phyloP scores from a whole-genome alignment of 1,139 yeast species.

The Zhuliangozyma blackwelliae region DNA sequence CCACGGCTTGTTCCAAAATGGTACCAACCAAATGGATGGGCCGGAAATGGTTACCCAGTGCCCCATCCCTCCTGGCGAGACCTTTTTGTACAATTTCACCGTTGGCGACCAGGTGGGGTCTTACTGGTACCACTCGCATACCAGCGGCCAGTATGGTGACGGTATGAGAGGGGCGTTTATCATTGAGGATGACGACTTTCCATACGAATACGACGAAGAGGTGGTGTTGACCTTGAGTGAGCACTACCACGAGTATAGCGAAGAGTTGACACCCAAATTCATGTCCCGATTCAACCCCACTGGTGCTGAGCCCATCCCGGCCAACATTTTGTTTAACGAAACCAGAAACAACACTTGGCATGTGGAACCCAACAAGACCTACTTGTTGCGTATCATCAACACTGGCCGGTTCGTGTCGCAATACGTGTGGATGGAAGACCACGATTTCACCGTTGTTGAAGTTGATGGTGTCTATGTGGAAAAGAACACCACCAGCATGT shows the following conservation, averaged over 20 bases:
- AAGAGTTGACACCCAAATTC: slow-evolving; percentile 43
- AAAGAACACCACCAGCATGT: slow-evolving; percentile 51
- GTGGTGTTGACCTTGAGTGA: slow-evolving; percentile 54
- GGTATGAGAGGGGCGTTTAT: slow-evolving; percentile 73
- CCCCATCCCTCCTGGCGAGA: slow-evolving; percentile 65
- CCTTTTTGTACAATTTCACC: slow-evolving; percentile 62
- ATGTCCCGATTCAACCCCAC: slow-evolving; percentile 68
- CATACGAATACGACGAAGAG: slow-evolving; percentile 61
- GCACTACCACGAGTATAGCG: slow-evolving; percentile 54
- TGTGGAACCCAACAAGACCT: slow-evolving; percentile 60
- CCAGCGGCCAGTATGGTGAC: slow-evolving; percentile 72
- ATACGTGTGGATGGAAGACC: slow-evolving; percentile 63
- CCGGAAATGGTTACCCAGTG: slow-evolving; percentile 76
- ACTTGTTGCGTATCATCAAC: slow-evolving; percentile 59
- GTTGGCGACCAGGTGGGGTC: slow-evolving; percentile 67
- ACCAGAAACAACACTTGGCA: slow-evolving; percentile 53
- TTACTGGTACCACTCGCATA: slow-evolving; percentile 82
- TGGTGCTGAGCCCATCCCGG: slow-evolving; percentile 80
- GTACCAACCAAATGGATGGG: slow-evolving; percentile 67
- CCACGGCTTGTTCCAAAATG: slow-evolving; percentile 70
- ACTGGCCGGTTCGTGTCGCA: slow-evolving; percentile 73
- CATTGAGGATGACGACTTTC: slow-evolving; percentile 58
- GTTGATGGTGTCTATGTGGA: slow-evolving; percentile 68
- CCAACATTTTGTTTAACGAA: slow-evolving; percentile 60
- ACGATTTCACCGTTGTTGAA: slow-evolving; percentile 63